phyloP scores from a whole-genome alignment of 73 alveolate species.

The Paraurostyla sp. region DNA sequence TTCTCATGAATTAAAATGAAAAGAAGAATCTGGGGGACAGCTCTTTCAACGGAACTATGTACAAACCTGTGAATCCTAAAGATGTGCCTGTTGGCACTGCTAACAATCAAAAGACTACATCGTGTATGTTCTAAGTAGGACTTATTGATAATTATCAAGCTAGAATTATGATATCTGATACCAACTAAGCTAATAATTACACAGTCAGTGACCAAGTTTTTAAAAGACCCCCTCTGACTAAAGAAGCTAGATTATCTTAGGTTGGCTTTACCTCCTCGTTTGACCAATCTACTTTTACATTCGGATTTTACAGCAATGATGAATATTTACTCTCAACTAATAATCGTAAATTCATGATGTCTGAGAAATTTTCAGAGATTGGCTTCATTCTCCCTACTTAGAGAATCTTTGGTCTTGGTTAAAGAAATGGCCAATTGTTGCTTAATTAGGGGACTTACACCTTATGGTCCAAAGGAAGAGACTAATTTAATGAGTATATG shows the following conservation, averaged over 20 bases:
- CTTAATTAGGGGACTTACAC: constrained; percentile 49
- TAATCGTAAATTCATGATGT: constrained; percentile 16
- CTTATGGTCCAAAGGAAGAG: constrained; percentile 37
- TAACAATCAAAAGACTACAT: background rate
- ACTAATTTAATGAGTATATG: background rate
- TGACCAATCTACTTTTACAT: background rate
- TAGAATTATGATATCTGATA: constrained; percentile 14
- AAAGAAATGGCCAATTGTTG: constrained; percentile 25
- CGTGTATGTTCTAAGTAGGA: background rate
- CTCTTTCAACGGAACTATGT: constrained; percentile 13
- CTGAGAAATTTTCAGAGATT: constrained; percentile 52
- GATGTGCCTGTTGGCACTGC: background rate
- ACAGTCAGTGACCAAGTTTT: constrained; percentile 29
- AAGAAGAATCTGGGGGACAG: background rate
- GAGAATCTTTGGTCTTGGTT: constrained; percentile 48
- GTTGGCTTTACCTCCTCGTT: constrained; percentile 16
- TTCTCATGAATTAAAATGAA: background rate
- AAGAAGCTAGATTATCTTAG: constrained; percentile 35
- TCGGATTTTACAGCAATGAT: background rate
- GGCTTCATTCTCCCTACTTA: constrained; percentile 56
- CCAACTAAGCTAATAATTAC: background rate
- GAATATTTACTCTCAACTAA: constrained; percentile 7
- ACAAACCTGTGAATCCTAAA: constrained; percentile 36
- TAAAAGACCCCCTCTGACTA: constrained; percentile 8
- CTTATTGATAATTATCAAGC: constrained; percentile 50